Percentiles rank a stretch among this genome's conserved stretches.
Conservation (phyloP, 2,329 filamentous ascomycete genomes). For the Penicillium brevicompactum region DNA sequence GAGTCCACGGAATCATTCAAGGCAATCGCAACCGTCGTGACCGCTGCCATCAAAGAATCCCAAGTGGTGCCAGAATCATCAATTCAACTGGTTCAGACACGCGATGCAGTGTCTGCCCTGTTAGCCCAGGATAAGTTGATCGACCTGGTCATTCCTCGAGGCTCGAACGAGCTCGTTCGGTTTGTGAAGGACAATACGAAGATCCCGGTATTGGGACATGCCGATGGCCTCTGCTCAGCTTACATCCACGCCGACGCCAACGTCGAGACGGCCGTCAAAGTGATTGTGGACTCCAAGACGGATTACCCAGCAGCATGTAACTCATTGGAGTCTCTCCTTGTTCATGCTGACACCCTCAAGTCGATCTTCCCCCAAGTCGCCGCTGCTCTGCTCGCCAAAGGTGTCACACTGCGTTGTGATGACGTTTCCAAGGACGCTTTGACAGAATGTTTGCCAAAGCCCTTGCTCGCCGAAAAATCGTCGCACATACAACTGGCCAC, state of each 20-base stretch:
- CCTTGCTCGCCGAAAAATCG: slow-evolving; percentile 36
- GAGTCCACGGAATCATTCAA: slow-evolving; percentile 95
- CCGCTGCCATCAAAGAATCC: slow-evolving; percentile 70
- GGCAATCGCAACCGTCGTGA: slow-evolving; percentile 84
- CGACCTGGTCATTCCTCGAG: slow-evolving; percentile 91
- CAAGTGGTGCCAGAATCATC: slow-evolving; percentile 82
- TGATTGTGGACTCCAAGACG: slow-evolving; percentile 89
- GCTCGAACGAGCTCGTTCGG: slow-evolving; percentile 84
- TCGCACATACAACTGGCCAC: slow-evolving; percentile 64
- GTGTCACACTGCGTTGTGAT: slow-evolving; percentile 84
- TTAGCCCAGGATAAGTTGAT: slow-evolving; percentile 83
- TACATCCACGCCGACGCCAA: slow-evolving; percentile 84
- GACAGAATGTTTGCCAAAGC: slow-evolving; percentile 43
- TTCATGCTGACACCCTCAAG: slow-evolving; percentile 70
- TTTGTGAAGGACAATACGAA: slow-evolving; percentile 89
- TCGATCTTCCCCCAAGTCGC: slow-evolving; percentile 72
- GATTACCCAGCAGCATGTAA: slow-evolving; percentile 97
- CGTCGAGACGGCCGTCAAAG: slow-evolving; percentile 67
- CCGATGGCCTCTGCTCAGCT: slow-evolving; percentile 86
- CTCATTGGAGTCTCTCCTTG: slow-evolving; percentile 85
- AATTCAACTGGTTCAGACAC: slow-evolving; percentile 90
- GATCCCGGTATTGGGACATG: slow-evolving; percentile 94
- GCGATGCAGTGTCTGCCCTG: slow-evolving; percentile 87
- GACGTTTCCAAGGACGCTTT: slow-evolving; percentile 66
- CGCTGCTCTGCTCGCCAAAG: slow-evolving; percentile 71